Base-by-base conservation (phyloP, 2,329 filamentous ascomycete species). In the Trichoderma sp. region DNA sequence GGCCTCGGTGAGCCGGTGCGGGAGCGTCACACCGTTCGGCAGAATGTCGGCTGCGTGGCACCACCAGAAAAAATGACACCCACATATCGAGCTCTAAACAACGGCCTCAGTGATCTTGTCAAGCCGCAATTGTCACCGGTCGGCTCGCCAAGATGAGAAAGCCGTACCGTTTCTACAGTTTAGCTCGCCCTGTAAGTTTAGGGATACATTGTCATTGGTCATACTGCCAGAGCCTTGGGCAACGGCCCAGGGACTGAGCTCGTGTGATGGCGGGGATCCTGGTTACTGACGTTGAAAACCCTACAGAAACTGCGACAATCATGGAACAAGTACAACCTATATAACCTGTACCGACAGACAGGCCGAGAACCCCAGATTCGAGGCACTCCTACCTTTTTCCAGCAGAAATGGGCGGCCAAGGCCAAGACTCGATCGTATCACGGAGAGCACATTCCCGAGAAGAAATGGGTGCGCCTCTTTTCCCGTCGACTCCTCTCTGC, bases 301-400 rank as follows among this genome's bases (percentile, higher is more conserved):
- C 15, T 39, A 68, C 80, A 98, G 95, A 97, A 94, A 92, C 81
- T 97, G 82, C 92, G 95, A 78, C 93, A 96, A 86, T 94, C 94
- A 85, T 98, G 95, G 96, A 97, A 94, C 86, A 97, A 97, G 85
- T 94, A 94, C 87, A 97, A 97, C 80, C 87, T 99, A 74, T 99
- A 93, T 89, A 98, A 98, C 84, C 84, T 99, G 75, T 84, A 85
- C 65, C 80, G 80, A 53, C 76, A 76, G 23, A 76, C 76, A 34
- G 81, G 80, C 17, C 75, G 75, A 63, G 81, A 78, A 76, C 73
- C 77, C 6, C 74, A 75, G 28, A 77, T 79, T 36, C 78, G 75
- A 23, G 77, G 79, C 17, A 76, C 76, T 65, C 82, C 84, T 73
- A 98, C 95, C 58, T 97, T 96, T 84, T 99, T 97, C 88, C 95